A percentile compares a stretch with the other conserved stretches of the same genome.
phyloP scores from a whole-genome alignment of 768 basidiomycete genomes.

The Suillus tomentosus region DNA sequence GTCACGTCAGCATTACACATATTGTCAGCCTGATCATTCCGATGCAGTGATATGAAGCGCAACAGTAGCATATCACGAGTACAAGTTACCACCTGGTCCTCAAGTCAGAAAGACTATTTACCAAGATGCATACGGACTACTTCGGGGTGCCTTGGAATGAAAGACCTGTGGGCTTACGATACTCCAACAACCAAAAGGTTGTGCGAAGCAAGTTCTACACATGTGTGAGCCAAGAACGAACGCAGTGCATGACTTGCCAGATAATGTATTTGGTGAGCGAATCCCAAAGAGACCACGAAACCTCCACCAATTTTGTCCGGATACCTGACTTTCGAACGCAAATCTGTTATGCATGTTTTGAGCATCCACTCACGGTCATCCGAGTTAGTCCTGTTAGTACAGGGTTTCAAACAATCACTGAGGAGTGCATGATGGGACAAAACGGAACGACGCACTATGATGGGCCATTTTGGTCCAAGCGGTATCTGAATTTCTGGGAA shows the following conservation, averaged over 20 bases:
- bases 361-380: constrained; percentile 5
- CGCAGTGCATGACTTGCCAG: not conserved
- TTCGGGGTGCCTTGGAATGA: constrained; percentile 9
- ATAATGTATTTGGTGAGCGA: not conserved
- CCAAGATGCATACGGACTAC: constrained; percentile 13
- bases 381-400: not conserved
- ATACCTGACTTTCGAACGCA: constrained; percentile 8
- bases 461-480: constrained; percentile 15
- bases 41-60: constrained; percentile 11
- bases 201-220: constrained; percentile 14
- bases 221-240: not conserved
- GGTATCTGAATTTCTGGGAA: not conserved
- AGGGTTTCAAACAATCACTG: not conserved
- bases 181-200: constrained; percentile 6
- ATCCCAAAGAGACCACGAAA: constrained; percentile 8
- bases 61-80: not conserved
- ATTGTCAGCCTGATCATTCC: constrained; percentile 11
- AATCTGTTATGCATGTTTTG: constrained; percentile 3
- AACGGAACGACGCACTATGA: constrained; percentile 3
- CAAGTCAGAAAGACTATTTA: not conserved
- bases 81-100: not conserved
- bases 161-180: not conserved
- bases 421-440: not conserved
- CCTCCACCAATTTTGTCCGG: constrained; percentile 9
- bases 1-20: constrained; percentile 13